Evolutionary conservation across 1,139 yeast species (phyloP), one percentile per base, ranked within the genome.

Genomic region (Debaryomycetaceae sp.): DNA sequence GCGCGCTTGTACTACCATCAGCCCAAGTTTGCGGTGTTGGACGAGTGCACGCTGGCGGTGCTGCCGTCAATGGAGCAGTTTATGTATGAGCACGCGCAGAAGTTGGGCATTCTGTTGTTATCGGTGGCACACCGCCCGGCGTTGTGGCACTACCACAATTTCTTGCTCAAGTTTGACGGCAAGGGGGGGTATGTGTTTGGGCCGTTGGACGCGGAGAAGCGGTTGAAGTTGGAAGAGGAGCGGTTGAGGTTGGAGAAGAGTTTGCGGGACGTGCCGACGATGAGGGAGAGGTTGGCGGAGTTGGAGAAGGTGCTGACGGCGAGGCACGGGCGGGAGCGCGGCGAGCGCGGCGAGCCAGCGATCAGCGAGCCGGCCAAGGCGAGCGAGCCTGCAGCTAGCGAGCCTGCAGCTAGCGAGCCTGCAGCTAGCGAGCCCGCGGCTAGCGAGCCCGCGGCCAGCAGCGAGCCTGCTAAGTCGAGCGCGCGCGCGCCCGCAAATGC

Each of bases 21-120:
- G 48, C 97, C 97, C 2, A 82, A 78, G 56, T 89, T 86, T 65
- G 96, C 96, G 0, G 95, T 89, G 18, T 65, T 89, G 42, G 97
- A 89, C 58, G 96, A 89, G 59, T 89, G 96, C 57, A 89, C 97
- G 0, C 85, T 96, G 5, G 91, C 95, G 2, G 95, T 88, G 2
- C 80, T 95, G 0, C 84, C 94, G 14, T 86, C 83, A 40, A 82
- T 88, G 78, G 97, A 89, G 53, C 86, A 83, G 39, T 78, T 80
- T 45, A 86, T 91, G 86, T 89, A 89, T 51, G 60, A 77, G 32
- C 85, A 84, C 51, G 96, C 96, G 0, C 85, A 83, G 49, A 65
- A 70, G 18, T 65, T 85, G 41, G 88, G 88, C 0, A 86, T 88
- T 35, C 83, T 96, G 0, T 71, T 89, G 22, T 63, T 89, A 30